A percentile compares a stretch with the other conserved stretches of the same genome.
Evolutionary conservation across 768 basidiomycete species (phyloP).

Genomic region (Zangia roseola): DNA sequence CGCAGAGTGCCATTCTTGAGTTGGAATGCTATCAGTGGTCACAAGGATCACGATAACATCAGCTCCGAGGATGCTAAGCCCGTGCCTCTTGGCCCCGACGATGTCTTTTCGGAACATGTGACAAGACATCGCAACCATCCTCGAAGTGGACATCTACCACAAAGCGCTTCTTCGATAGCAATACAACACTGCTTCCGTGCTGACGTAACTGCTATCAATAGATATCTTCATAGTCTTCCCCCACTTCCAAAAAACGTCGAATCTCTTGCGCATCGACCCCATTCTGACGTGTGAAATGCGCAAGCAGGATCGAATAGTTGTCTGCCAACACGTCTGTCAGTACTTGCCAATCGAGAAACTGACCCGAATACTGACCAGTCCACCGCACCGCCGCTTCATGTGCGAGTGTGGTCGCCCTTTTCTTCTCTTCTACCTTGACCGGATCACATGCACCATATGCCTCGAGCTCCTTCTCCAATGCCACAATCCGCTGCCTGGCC

Average conservation of each 20-base stretch:
- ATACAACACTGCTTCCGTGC: constrained; percentile 6
- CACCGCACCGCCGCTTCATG: constrained; percentile 83
- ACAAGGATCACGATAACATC: constrained; percentile 10
- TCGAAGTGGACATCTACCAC: constrained; percentile 4
- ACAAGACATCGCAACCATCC: constrained; percentile 3
- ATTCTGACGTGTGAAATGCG: constrained; percentile 64
- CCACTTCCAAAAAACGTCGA: constrained; percentile 62
- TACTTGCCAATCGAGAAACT: neutral
- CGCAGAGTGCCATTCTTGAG: constrained; percentile 8
- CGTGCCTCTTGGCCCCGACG: constrained; percentile 12
- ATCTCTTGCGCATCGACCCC: constrained; percentile 60
- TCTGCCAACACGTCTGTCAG: constrained; percentile 40
- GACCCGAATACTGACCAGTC: constrained; percentile 64
- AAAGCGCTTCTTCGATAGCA: neutral
- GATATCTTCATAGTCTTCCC: constrained; percentile 78
- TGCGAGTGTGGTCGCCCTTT: constrained; percentile 67
- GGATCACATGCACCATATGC: constrained; percentile 87
- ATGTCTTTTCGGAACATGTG: constrained; percentile 22
- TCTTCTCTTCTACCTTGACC: constrained; percentile 72
- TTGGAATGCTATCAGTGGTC: constrained; percentile 21
- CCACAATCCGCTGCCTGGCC: constrained; percentile 47
- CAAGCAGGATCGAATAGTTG: constrained; percentile 65
- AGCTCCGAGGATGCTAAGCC: constrained; percentile 9
- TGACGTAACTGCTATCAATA: constrained; percentile 31
- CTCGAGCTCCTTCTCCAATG: constrained; percentile 65